These are phyloP conservation scores for Boletellus emodensis DNA, from an alignment of 768 basidiomycete genomes.

Conservation along the genomic window DNA sequence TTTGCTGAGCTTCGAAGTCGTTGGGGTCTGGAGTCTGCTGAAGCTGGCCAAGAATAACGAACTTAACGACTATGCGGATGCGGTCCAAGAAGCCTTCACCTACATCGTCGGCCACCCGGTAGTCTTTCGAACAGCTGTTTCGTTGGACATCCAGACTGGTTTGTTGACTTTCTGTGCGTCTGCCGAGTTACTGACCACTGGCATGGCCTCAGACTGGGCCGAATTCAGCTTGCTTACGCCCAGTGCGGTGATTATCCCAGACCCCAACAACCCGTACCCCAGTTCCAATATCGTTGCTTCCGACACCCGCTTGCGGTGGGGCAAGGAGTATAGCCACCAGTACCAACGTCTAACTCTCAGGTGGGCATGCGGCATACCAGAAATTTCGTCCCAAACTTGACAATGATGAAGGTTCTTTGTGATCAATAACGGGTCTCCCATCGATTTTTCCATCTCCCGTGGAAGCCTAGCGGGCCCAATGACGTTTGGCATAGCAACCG, in stretches of 20 bases:
- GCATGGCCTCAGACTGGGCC: neutral
- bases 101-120: neutral
- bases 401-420: neutral
- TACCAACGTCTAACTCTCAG: neutral
- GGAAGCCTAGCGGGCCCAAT: neutral
- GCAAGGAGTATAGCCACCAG: neutral
- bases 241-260: neutral
- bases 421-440: neutral
- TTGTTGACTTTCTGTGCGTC: neutral
- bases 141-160: neutral
- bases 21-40: neutral
- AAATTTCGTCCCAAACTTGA: neutral
- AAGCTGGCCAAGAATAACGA: neutral
- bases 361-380: neutral
- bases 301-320: neutral
- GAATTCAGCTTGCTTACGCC: neutral
- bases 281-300: neutral
- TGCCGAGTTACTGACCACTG: neutral
- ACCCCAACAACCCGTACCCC: neutral
- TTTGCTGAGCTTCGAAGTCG: neutral
- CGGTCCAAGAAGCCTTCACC: neutral
- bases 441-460: neutral
- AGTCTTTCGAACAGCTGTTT: neutral
- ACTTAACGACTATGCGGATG: neutral
- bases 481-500: neutral